These are phyloP conservation scores for Neltuma alba DNA, from an alignment of 306 rosid species.

Conservation along the genomic window DNA sequence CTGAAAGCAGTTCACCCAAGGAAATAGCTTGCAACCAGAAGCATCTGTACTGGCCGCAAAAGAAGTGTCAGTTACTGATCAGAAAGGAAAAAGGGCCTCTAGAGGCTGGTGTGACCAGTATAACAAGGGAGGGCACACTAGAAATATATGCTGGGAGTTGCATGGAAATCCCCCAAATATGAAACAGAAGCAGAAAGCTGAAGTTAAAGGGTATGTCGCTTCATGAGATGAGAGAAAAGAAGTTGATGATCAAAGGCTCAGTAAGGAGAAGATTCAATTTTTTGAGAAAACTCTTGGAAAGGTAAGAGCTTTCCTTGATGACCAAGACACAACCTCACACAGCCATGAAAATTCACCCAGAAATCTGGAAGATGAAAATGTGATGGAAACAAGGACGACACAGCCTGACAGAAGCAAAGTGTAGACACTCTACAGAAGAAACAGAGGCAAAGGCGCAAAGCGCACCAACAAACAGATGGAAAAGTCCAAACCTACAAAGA, in stretches of 20 bases:
- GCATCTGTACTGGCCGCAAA: background rate
- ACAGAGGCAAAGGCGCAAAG: too few relatives aligned
- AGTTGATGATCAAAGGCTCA: background rate
- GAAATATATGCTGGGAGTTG: background rate
- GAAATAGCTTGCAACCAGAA: background rate
- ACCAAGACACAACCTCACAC: too few relatives aligned
- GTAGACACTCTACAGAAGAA: too few relatives aligned
- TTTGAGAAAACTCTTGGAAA: background rate
- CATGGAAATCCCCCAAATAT: background rate
- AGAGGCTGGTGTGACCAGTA: background rate
- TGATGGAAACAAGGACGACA: too few relatives aligned
- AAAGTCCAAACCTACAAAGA: too few relatives aligned
- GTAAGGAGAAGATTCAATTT: too few relatives aligned
- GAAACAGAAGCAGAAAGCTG: background rate
- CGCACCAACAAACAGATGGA: too few relatives aligned
- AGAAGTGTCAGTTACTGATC: background rate
- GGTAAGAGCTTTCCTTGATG: too few relatives aligned
- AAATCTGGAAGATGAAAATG: too few relatives aligned
- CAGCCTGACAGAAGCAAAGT: too few relatives aligned
- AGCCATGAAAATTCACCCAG: too few relatives aligned
- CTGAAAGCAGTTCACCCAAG: background rate
- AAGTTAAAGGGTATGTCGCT: background rate
- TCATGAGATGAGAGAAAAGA: background rate
- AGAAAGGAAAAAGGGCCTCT: background rate
- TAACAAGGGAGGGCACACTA: background rate